Evolutionary conservation across 768 basidiomycete genomes (phyloP).

Genomic region (Kwoniella dendrophila): DNA sequence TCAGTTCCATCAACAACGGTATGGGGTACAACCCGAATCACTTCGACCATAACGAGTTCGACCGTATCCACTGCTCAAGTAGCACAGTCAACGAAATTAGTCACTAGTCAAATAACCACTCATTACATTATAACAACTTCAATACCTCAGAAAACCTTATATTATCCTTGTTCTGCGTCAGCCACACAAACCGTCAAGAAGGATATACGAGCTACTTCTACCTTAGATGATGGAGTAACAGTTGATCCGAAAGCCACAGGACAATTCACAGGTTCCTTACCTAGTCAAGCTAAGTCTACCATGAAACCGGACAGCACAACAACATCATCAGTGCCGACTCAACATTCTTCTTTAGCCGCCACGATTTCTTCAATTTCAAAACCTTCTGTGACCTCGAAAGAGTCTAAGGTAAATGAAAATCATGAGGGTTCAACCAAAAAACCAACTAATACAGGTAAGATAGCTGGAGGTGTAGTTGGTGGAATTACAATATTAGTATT

Average conservation of each 20-base stretch:
- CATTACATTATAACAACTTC: slow-evolving; percentile 19
- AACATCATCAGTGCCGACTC: background rate
- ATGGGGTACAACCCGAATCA: slow-evolving; percentile 36
- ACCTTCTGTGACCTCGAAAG: background rate
- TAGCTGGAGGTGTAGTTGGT: slow-evolving; percentile 22
- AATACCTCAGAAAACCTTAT: slow-evolving; percentile 33
- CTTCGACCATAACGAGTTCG: slow-evolving; percentile 2
- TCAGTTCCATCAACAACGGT: slow-evolving; percentile 29
- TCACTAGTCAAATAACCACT: slow-evolving; percentile 1
- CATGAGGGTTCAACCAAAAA: background rate
- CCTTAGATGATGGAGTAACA: slow-evolving; percentile 4
- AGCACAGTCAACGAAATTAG: background rate
- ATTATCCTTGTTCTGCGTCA: slow-evolving; percentile 25
- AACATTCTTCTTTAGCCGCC: background rate
- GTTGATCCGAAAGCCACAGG: slow-evolving; percentile 10
- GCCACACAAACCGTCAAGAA: background rate
- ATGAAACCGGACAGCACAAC: background rate
- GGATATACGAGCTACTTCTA: background rate
- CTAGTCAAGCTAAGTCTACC: slow-evolving; percentile 1
- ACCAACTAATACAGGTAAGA: slow-evolving; percentile 3
- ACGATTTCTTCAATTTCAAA: background rate
- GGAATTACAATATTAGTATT: background rate
- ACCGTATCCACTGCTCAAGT: slow-evolving; percentile 12
- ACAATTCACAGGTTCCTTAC: slow-evolving; percentile 10
- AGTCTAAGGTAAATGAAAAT: background rate